Evolutionary conservation across 768 basidiomycete genomes (phyloP), one percentile per base, ranked within the genome.

Genomic region (Hericium alpestre): DNA sequence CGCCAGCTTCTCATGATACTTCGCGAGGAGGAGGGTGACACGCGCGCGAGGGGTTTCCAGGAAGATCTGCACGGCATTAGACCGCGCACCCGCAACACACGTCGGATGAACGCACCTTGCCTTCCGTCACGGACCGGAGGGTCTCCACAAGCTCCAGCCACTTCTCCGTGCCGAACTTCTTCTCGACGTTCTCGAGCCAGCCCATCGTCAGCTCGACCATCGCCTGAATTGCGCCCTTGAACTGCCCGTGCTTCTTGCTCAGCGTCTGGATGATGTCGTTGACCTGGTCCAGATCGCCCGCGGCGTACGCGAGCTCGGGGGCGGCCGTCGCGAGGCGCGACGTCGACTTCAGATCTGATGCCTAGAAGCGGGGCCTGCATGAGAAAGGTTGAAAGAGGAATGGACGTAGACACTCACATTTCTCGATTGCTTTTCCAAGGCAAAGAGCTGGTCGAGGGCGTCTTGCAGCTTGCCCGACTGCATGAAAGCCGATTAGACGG

Each of bases 241-340:
- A 76, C 67, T 99, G 96, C 0, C 96, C 95, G 70, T 98, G 96
- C 66, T 97, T 98, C 79, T 96, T 97, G 72, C 86, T 87, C 63
- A 96, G 72, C 16, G 81, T 51, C 38, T 74, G 77, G 58, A 91
- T 77, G 59, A 79, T 84, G 9, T 79, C 74, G 66, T 93, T 93
- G 57, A 94, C 73, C 55, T 82, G 76, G 37, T 76, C 70, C 66
- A 84, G 84, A 66, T 95, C 79, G 57, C 77, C 78, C 22, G 83
- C 82, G 61, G 84, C 74, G 69, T 90, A 91, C 60, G 80, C 81
- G 59, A 92, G 78, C 59, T 86, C 78, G 27, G 83, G 71, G 59
- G 89, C 78, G 38, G 86, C 76, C 67, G 86, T 86, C 55, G 86
- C 86, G 18, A 98, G 81, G 50, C 86, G 82, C 38, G 87, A 86